A percentile compares a stretch with the other conserved stretches of the same genome.
Conservation (phyloP, 768 basidiomycete genomes). For the Tulasnella sp. region DNA sequence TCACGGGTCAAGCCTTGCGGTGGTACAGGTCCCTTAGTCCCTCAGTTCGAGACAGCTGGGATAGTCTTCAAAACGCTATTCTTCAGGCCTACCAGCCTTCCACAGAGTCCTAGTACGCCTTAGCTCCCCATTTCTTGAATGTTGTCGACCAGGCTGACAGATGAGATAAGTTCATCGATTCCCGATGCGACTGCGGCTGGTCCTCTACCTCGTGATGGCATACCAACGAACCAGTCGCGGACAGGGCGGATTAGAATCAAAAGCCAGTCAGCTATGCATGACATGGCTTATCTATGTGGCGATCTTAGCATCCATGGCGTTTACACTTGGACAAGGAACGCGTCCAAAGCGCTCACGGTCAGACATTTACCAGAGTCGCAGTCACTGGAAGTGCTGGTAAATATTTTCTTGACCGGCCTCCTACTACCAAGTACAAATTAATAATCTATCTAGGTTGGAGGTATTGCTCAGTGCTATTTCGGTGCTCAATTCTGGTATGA, state of each 20-base stretch:
- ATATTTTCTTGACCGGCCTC: background rate
- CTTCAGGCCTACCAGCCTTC: background rate
- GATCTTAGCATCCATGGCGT: background rate
- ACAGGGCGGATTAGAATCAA: background rate
- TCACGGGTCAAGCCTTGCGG: no score
- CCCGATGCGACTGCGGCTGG: background rate
- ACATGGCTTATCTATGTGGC: background rate
- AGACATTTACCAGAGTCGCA: background rate
- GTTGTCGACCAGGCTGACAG: background rate
- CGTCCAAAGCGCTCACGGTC: background rate
- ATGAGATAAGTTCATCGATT: background rate
- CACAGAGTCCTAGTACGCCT: background rate
- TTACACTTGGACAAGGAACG: background rate
- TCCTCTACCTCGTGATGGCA: background rate
- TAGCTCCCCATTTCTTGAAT: background rate
- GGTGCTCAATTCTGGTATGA: background rate
- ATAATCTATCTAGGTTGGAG: background rate
- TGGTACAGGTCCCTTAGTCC: no score
- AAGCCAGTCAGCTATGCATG: background rate
- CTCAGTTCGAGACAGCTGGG: background rate
- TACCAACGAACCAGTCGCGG: background rate
- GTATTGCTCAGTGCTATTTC: background rate
- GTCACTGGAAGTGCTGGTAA: background rate
- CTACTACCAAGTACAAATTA: background rate
- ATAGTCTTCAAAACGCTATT: background rate